phyloP scores from a whole-genome alignment of 495 filamentous ascomycete species.

The Penicillium pancosmium region DNA sequence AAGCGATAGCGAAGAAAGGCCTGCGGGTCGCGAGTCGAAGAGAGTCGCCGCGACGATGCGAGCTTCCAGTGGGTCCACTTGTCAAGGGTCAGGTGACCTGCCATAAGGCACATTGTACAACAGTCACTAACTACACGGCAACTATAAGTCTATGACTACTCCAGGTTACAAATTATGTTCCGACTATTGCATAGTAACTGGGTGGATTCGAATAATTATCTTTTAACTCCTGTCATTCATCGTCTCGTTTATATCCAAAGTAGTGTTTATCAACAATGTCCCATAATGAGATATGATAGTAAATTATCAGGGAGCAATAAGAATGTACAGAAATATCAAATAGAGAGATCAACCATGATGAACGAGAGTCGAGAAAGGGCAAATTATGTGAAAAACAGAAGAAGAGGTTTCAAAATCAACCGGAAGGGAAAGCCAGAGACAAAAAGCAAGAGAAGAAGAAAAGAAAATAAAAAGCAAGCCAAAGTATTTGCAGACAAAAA shows the following conservation, averaged over 20 bases:
- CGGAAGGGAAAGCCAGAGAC: constrained; percentile 2
- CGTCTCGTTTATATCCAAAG: constrained; percentile 14
- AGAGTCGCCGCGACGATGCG: constrained; percentile 13
- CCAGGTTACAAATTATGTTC: not conserved
- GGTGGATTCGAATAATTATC: not conserved
- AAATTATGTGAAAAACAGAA: constrained; percentile 2
- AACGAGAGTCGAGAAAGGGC: constrained; percentile 22
- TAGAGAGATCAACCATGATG: constrained; percentile 12
- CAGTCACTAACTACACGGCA: too few relatives aligned
- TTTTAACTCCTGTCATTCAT: not conserved
- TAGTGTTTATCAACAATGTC: constrained; percentile 24
- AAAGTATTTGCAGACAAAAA: constrained; percentile 5
- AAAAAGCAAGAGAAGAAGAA: not conserved
- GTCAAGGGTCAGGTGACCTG: constrained; percentile 14
- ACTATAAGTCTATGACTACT: too few relatives aligned
- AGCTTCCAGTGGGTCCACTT: constrained; percentile 21
- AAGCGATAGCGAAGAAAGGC: not conserved
- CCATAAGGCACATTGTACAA: too few relatives aligned
- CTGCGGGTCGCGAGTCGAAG: constrained; percentile 4
- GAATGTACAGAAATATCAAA: constrained; percentile 22
- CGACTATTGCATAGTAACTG: not conserved
- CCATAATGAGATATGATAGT: constrained; percentile 5
- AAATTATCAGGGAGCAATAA: not conserved
- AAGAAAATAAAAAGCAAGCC: not conserved
- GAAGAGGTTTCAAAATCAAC: constrained; percentile 8